A percentile compares a stretch with the other conserved stretches of the same genome.
These are phyloP conservation scores for Lachnellula willkommii DNA, from an alignment of 2,329 filamentous ascomycete genomes.

Conservation along the genomic window DNA sequence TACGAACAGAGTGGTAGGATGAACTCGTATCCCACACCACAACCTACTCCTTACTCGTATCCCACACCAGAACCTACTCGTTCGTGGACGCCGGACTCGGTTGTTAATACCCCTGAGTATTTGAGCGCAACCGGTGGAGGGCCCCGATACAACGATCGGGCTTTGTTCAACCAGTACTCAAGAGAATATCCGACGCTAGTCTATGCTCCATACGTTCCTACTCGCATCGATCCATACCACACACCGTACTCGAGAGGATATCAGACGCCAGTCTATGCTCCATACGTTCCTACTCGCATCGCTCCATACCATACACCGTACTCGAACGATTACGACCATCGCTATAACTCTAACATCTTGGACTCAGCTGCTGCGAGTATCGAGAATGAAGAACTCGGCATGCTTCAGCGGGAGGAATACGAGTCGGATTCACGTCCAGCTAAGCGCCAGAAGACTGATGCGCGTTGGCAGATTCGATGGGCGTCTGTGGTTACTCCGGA, in stretches of 20 bases:
- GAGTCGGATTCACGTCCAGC: no score
- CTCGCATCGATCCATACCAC: constrained; percentile 42
- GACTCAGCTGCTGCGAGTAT: constrained; percentile 35
- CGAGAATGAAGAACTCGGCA: no score
- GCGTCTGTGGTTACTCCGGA: no score
- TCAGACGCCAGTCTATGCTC: constrained; percentile 26
- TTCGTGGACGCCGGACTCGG: constrained; percentile 47
- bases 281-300: constrained; percentile 39
- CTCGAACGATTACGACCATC: constrained; percentile 36
- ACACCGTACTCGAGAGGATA: constrained; percentile 40
- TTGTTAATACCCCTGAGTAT: constrained; percentile 49
- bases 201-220: constrained; percentile 35
- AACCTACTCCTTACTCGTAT: constrained; percentile 41
- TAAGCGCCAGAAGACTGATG: no score
- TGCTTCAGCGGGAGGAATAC: no score
- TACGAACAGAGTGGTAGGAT: constrained; percentile 30
- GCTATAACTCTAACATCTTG: constrained; percentile 39
- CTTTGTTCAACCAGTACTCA: constrained; percentile 44
- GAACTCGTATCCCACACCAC: constrained; percentile 30
- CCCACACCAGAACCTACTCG: constrained; percentile 41
- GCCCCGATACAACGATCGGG: constrained; percentile 48
- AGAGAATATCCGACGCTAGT: constrained; percentile 31
- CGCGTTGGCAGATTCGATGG: no score
- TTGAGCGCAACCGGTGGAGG: constrained; percentile 41
- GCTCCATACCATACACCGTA: constrained; percentile 46